A percentile compares a stretch with the other conserved stretches of the same genome.
phyloP scores from a whole-genome alignment of 139 green algal species.

The Pseudopediastrum boryanum region DNA sequence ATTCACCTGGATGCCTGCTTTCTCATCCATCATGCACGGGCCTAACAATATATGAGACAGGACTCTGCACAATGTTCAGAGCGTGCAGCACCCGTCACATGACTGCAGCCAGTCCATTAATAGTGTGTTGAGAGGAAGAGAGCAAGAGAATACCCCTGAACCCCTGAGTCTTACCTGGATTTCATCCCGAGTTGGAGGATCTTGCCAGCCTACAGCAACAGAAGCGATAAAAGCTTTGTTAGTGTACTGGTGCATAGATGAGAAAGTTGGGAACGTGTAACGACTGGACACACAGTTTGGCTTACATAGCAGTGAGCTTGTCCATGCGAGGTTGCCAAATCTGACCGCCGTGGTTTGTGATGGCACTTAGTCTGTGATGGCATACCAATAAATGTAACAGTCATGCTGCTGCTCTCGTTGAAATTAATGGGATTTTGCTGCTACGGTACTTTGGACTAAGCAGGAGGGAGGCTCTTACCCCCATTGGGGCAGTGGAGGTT shows the following conservation, averaged over 20 bases:
- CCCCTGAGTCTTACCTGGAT: constrained; percentile 27
- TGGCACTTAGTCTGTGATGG: too few relatives aligned
- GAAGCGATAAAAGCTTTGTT: background rate
- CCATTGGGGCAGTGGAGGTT: too few relatives aligned
- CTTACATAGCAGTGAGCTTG: background rate
- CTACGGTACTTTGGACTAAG: too few relatives aligned
- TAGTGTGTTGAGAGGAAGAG: background rate
- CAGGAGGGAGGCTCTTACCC: too few relatives aligned
- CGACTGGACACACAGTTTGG: background rate
- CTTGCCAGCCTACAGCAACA: constrained; percentile 25
- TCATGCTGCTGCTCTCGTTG: too few relatives aligned
- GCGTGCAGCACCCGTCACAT: background rate
- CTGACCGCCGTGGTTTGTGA: background rate
- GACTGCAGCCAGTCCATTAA: background rate
- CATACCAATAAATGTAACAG: too few relatives aligned
- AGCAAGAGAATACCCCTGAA: background rate
- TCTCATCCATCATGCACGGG: background rate
- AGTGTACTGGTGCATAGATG: background rate
- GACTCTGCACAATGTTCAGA: background rate
- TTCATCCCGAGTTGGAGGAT: constrained; percentile 32
- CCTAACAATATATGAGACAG: background rate
- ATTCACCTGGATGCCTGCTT: background rate
- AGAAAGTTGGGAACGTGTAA: too few relatives aligned
- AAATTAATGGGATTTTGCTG: too few relatives aligned
- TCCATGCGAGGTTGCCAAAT: background rate